Evolutionary conservation across 495 filamentous ascomycete species (phyloP).

Genomic region (Astrocystis sublimbata): DNA sequence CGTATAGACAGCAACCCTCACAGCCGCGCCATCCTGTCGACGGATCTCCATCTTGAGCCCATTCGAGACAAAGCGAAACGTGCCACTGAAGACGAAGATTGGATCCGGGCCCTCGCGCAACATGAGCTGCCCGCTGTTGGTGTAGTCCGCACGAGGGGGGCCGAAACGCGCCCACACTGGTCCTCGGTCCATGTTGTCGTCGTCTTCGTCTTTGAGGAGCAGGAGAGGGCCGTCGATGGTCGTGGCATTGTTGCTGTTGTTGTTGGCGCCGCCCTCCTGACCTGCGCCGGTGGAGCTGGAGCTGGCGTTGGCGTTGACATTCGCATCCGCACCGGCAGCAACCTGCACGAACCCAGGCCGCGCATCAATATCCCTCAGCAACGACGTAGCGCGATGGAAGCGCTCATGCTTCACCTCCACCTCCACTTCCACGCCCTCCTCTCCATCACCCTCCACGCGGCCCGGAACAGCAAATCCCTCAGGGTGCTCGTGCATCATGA

Average conservation of each 20-base stretch:
- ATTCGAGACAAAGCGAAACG: background rate
- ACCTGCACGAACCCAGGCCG: background rate
- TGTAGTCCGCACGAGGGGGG: background rate
- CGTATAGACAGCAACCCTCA: conserved; percentile 4
- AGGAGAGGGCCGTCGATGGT: too few species aligned
- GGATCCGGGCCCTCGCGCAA: background rate
- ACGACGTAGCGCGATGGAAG: background rate
- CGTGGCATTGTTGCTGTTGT: too few species aligned
- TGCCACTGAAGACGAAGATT: background rate
- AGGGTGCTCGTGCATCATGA: background rate
- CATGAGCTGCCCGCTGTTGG: background rate
- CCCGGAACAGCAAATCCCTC: background rate
- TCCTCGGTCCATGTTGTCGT: too few species aligned
- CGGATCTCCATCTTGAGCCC: conserved; percentile 11
- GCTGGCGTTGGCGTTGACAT: background rate
- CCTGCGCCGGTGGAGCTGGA: too few species aligned
- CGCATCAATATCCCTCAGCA: background rate
- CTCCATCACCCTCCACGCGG: background rate
- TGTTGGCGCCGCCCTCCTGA: too few species aligned
- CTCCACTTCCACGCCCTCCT: too few species aligned
- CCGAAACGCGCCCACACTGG: too few species aligned
- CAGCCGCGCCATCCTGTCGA: background rate
- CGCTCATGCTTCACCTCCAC: background rate
- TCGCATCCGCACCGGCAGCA: background rate
- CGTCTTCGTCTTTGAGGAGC: too few species aligned